Base-by-base conservation (phyloP, 805 yeast genomes). In the Schwanniomyces occidentalis region DNA sequence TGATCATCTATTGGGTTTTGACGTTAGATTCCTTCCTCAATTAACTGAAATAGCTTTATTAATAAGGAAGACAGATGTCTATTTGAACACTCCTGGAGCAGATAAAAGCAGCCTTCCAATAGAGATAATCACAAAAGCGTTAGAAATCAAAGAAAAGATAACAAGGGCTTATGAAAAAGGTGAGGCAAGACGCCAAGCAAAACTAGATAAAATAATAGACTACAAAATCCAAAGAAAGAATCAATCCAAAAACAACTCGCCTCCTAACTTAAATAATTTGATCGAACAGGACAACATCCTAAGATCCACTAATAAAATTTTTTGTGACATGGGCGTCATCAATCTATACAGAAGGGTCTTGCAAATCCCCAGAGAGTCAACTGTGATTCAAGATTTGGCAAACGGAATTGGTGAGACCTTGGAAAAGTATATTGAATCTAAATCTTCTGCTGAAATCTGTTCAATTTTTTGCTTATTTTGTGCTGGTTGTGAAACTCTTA, bases 1-100 rank as follows among this genome's bases (percentile, higher is more conserved):
- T 32, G 88, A 82, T 50, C 75, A 73, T 37, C 62, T 81, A 32
- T 61, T 73, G 34, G 95, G 93, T 1, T 76, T 85, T 52, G 89
- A 85, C 44, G 64, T 80, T 8, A 68, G 67, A 40, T 69, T 83
- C 37, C 60, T 85, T 14, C 82, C 85, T 0, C 66, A 72, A 20
- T 76, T 77, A 41, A 69, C 82, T 14, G 71, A 76, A 27, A 68
- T 81, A 6, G 63, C 63, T 0, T 34, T 56, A 4, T 47, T 67
- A 4, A 61, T 67, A 3, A 45, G 63, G 16, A 52, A 52, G 34
- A 56, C 58, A 2, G 56, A 63, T 18, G 25, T 31, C 1, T 50
- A 51, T 34, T 32, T 56, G 30, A 36, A 28, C 6, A 15, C 27
- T 2, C 19, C 29, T 3, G 34, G 27, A 4, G 34, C 26, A 10